Evolutionary conservation across 345 rosid species (phyloP).

Genomic region (Syzygium aromaticum): DNA sequence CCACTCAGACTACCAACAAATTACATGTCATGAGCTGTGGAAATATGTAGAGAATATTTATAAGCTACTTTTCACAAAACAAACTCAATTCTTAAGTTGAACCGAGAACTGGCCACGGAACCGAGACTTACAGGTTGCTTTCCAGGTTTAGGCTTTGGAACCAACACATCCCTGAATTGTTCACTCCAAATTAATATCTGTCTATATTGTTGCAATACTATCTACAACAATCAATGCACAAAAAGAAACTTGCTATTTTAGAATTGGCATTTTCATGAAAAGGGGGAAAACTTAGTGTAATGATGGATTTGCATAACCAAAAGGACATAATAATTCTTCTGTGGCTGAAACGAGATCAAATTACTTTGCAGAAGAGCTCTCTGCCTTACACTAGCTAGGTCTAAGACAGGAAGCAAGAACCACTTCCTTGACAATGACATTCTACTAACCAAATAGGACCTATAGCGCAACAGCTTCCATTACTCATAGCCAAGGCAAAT

Average conservation of each 20-base stretch:
- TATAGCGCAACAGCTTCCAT: not conserved
- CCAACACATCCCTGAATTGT: not conserved
- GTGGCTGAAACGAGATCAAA: not conserved
- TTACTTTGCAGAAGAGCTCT: not conserved
- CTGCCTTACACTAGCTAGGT: not conserved
- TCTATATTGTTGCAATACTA: not conserved
- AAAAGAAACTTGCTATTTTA: not conserved
- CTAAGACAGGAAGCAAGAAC: not conserved
- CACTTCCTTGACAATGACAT: not conserved
- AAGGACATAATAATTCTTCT: not conserved
- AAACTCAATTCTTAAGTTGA: not conserved
- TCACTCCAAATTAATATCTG: not conserved
- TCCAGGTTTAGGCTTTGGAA: not conserved
- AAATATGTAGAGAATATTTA: not conserved
- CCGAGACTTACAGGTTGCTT: not conserved
- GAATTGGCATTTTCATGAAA: not conserved
- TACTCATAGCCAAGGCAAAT: not conserved
- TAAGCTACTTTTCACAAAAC: not conserved
- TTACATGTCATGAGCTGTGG: not conserved
- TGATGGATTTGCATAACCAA: not conserved
- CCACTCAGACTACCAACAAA: not conserved
- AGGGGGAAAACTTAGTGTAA: not conserved
- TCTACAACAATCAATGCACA: not conserved
- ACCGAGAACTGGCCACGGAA: not conserved
- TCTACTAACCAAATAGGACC: not conserved